These are phyloP conservation scores for Tylopilus rubrobrunneus DNA, from an alignment of 768 basidiomycete species.

Conservation along the genomic window DNA sequence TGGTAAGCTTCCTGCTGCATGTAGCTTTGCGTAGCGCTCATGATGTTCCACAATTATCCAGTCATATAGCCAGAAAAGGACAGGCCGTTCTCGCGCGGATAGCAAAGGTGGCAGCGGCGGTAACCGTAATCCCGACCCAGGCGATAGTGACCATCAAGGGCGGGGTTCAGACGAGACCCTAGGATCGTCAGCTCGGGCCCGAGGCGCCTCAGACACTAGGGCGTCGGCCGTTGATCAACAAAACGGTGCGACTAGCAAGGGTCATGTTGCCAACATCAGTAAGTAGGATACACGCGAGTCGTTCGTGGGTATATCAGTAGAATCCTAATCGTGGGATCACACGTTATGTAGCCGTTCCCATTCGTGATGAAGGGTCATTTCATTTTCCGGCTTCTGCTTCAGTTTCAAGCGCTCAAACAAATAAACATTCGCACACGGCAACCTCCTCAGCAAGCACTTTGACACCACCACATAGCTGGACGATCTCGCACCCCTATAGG, in stretches of 20 bases:
- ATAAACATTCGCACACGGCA: slow-evolving; percentile 19
- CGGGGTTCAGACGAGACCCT: slow-evolving; percentile 32
- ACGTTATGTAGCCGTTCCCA: slow-evolving; percentile 21
- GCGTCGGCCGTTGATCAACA: slow-evolving; percentile 31
- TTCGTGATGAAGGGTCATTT: slow-evolving; percentile 13
- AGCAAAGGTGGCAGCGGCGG: slow-evolving; percentile 45
- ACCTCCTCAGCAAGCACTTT: slow-evolving; percentile 25
- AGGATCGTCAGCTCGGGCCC: slow-evolving; percentile 37
- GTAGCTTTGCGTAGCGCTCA: slow-evolving; percentile 10
- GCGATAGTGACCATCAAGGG: slow-evolving; percentile 35
- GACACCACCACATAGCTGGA: slow-evolving; percentile 16
- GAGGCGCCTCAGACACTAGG: slow-evolving; percentile 73
- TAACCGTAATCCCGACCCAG: slow-evolving; percentile 33
- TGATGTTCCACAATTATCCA: slow-evolving; percentile 28
- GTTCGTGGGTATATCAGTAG: slow-evolving; percentile 21
- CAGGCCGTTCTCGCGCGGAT: slow-evolving; percentile 47
- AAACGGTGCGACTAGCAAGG: slow-evolving; percentile 16
- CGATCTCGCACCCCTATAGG: slow-evolving; percentile 30
- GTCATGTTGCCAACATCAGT: slow-evolving; percentile 23
- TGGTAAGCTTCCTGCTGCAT: slow-evolving; percentile 46
- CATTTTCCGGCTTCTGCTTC: slow-evolving; percentile 12
- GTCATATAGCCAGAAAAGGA: slow-evolving; percentile 77
- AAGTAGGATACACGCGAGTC: slow-evolving; percentile 21
- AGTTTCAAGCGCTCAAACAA: slow-evolving; percentile 12
- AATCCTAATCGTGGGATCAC: slow-evolving; percentile 23